These are phyloP conservation scores for Sclerotinia subarctica DNA, from an alignment of 2,329 filamentous ascomycete species.

Conservation along the genomic window DNA sequence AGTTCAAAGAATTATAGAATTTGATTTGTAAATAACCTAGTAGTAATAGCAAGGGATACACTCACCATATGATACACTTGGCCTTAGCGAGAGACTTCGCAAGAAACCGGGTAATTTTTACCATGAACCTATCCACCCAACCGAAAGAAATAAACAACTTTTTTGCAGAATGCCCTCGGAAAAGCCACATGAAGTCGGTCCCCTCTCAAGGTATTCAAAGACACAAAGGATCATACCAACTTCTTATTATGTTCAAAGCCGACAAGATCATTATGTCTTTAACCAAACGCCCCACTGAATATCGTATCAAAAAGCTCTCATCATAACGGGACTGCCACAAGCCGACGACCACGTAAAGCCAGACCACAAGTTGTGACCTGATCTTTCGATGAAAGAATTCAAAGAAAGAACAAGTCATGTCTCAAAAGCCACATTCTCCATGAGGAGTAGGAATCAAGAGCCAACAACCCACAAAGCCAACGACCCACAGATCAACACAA, in stretches of 20 bases:
- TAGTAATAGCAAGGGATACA: slow-evolving; percentile 8
- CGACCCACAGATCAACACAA: slow-evolving; percentile 36
- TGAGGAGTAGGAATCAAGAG: slow-evolving; percentile 40
- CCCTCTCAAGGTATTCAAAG: slow-evolving; percentile 33
- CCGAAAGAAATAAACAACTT: slow-evolving; percentile 11
- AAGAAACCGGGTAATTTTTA: slow-evolving; percentile 11
- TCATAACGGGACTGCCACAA: slow-evolving; percentile 35
- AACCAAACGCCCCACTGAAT: slow-evolving; percentile 33
- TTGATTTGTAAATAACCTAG: slow-evolving; percentile 2
- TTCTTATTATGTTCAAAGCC: slow-evolving; percentile 38
- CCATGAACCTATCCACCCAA: slow-evolving; percentile 7
- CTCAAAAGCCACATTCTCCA: slow-evolving; percentile 41
- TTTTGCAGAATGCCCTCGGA: slow-evolving; percentile 30
- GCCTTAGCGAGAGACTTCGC: slow-evolving; percentile 12
- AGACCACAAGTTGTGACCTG: slow-evolving; percentile 36
- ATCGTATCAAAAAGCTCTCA: slow-evolving; percentile 33
- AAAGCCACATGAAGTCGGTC: slow-evolving; percentile 39
- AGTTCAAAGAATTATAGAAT: slow-evolving; percentile 7
- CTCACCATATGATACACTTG: slow-evolving; percentile 23
- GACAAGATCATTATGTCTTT: slow-evolving; percentile 29
- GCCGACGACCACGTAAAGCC: slow-evolving; percentile 38
- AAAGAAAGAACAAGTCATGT: slow-evolving; percentile 30
- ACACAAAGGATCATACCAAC: slow-evolving; percentile 38
- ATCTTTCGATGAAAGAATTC: slow-evolving; percentile 5
- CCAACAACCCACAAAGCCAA: slow-evolving; percentile 41